Conservation (phyloP, 805 yeast species). For the Saccharomycopsis fermentans region DNA sequence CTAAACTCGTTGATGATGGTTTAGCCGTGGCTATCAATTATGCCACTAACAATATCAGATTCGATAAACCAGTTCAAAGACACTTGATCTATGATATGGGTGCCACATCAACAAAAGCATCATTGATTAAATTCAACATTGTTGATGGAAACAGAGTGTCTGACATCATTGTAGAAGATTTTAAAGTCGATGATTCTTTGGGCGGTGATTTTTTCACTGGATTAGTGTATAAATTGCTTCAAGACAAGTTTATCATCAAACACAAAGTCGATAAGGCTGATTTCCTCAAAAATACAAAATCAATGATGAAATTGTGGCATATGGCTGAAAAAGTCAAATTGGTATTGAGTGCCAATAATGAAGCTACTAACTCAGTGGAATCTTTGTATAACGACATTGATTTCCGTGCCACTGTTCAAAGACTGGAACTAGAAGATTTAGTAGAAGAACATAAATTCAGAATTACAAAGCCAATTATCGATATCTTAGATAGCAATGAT, state of each 20-base stretch:
- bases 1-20: slow-evolving; percentile 73
- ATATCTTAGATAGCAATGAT: slow-evolving; percentile 35
- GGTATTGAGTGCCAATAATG: slow-evolving; percentile 79
- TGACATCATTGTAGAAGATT: slow-evolving; percentile 57
- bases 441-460: slow-evolving; percentile 35
- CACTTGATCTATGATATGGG: slow-evolving; percentile 85
- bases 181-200: slow-evolving; percentile 53
- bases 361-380: slow-evolving; percentile 70
- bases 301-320: slow-evolving; percentile 60
- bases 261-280: slow-evolving; percentile 31
- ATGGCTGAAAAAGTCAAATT: slow-evolving; percentile 84
- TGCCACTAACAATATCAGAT: slow-evolving; percentile 38
- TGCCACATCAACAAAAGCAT: slow-evolving; percentile 82
- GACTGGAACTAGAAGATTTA: slow-evolving; percentile 70
- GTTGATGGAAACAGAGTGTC: slow-evolving; percentile 31
- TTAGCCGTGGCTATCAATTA: slow-evolving; percentile 83
- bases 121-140: slow-evolving; percentile 58
- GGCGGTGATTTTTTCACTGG: slow-evolving; percentile 74
- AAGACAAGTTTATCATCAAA: slow-evolving; percentile 44
- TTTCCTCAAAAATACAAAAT: slow-evolving; percentile 40
- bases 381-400: slow-evolving; percentile 65
- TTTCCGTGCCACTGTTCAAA: slow-evolving; percentile 52
- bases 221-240: slow-evolving; percentile 49
- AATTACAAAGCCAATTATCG: slow-evolving; percentile 43
- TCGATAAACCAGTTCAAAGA: slow-evolving; percentile 40